These are phyloP conservation scores for Nasturtium officinale DNA, from an alignment of 345 rosid species.

Conservation along the genomic window DNA sequence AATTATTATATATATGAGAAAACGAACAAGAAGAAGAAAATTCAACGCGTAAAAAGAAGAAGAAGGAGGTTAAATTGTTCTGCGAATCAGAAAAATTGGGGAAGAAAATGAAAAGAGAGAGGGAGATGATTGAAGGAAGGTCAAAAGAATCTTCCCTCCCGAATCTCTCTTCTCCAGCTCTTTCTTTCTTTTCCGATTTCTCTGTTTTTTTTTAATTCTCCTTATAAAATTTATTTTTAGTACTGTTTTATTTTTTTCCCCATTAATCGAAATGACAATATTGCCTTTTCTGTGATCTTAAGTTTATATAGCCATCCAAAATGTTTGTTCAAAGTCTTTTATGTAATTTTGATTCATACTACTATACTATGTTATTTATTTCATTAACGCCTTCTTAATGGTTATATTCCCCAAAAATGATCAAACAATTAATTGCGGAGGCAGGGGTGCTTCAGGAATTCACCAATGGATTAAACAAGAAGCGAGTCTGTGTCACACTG, in stretches of 20 bases:
- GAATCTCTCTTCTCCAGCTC: conserved; percentile 31
- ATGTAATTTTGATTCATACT: not conserved
- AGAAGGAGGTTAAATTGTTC: conserved; percentile 12
- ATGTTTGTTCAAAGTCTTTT: not conserved
- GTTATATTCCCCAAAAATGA: not conserved
- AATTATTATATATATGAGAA: not conserved
- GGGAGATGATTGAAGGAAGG: conserved; percentile 35
- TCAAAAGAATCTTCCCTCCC: conserved; percentile 41
- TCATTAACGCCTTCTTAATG: not conserved
- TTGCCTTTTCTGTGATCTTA: not conserved
- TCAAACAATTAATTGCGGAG: not conserved
- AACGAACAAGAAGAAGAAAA: conserved; percentile 24
- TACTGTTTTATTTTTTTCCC: too few relatives aligned
- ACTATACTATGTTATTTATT: not conserved
- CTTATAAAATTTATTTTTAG: not conserved
- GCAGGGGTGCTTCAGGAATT: not conserved
- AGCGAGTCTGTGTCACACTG: conserved; percentile 32
- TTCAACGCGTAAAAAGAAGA: conserved; percentile 39
- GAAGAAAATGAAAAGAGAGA: conserved; percentile 14
- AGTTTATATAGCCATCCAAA: not conserved
- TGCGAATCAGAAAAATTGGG: not conserved
- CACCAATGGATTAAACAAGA: not conserved
- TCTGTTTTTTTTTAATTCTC: not conserved
- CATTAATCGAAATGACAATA: not conserved
- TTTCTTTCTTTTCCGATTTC: conserved; percentile 21